phyloP scores from a whole-genome alignment of 1,139 yeast species.

The Geotrichum reessii region DNA sequence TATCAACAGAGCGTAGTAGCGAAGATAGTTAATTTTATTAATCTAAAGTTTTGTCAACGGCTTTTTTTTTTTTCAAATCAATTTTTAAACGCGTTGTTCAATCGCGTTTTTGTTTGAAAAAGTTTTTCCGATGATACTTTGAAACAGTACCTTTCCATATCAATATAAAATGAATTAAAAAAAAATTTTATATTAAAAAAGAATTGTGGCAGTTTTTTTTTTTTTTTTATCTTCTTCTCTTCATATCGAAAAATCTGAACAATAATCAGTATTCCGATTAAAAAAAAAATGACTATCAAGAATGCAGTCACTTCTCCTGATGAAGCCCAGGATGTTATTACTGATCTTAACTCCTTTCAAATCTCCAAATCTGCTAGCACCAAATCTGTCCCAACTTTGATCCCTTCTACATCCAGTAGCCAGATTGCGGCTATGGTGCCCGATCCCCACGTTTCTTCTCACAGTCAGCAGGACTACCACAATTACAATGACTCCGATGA shows the following conservation, averaged over 20 bases:
- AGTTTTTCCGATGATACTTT: not conserved
- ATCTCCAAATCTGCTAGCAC: not conserved
- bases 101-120: too few species aligned
- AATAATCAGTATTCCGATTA: not conserved
- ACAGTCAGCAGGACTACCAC: conserved; percentile 2
- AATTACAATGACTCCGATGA: conserved; percentile 12
- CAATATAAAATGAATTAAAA: not conserved
- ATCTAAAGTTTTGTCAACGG: too few species aligned
- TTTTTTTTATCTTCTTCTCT: not conserved
- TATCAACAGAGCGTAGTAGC: too few species aligned
- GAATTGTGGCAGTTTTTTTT: too few species aligned
- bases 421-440: not conserved
- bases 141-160: not conserved
- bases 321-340: conserved; percentile 6
- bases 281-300: not conserved
- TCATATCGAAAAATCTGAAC: not conserved
- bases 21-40: too few species aligned
- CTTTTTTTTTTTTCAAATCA: too few species aligned
- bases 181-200: too few species aligned
- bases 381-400: not conserved
- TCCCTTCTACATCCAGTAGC: not conserved
- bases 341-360: conserved; percentile 2
- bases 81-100: too few species aligned
- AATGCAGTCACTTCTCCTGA: not conserved
- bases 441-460: conserved; percentile 7